phyloP scores from a whole-genome alignment of 805 yeast genomes.

The Candida khao-thaluensis region DNA sequence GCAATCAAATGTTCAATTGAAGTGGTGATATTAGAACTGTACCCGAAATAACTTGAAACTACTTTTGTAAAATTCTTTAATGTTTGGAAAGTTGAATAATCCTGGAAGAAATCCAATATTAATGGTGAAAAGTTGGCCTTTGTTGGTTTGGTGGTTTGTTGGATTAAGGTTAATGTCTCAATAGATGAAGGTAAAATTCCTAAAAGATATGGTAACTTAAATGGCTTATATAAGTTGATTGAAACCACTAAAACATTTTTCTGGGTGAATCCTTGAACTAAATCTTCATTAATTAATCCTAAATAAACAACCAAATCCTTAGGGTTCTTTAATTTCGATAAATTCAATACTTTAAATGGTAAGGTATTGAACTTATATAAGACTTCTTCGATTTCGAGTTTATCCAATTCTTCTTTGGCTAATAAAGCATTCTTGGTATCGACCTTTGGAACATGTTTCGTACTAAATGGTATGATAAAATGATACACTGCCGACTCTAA shows the following conservation, averaged over 20 bases:
- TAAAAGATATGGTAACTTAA: slow-evolving; percentile 53
- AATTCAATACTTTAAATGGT: slow-evolving; percentile 32
- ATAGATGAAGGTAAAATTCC: slow-evolving; percentile 53
- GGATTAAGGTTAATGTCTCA: slow-evolving; percentile 58
- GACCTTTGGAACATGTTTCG: slow-evolving; percentile 2
- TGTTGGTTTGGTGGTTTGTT: slow-evolving; percentile 46
- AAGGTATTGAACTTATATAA: slow-evolving; percentile 23
- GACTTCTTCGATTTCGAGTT: slow-evolving; percentile 23
- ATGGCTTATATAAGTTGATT: slow-evolving; percentile 72
- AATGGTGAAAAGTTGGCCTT: slow-evolving; percentile 58
- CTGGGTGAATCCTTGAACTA: slow-evolving; percentile 39
- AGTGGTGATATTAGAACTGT: slow-evolving; percentile 44
- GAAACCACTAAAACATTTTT: slow-evolving; percentile 49
- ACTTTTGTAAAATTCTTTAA: slow-evolving; percentile 49
- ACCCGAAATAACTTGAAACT: slow-evolving; percentile 56
- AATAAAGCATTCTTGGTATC: slow-evolving; percentile 7
- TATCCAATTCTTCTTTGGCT: slow-evolving; percentile 15
- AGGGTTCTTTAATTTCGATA: slow-evolving; percentile 28
- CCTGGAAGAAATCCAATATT: slow-evolving; percentile 71
- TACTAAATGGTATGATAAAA: slow-evolving; percentile 48
- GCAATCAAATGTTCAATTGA: slow-evolving; percentile 36
- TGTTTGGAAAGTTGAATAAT: slow-evolving; percentile 46
- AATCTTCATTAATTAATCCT: slow-evolving; percentile 53
- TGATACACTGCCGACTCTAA: slow-evolving; percentile 64
- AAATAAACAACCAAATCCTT: slow-evolving; percentile 57